Evolutionary conservation across 106 monocot genomes (phyloP), one percentile per base, ranked within the genome.

Genomic region (Alisma plantagoaquatica): DNA sequence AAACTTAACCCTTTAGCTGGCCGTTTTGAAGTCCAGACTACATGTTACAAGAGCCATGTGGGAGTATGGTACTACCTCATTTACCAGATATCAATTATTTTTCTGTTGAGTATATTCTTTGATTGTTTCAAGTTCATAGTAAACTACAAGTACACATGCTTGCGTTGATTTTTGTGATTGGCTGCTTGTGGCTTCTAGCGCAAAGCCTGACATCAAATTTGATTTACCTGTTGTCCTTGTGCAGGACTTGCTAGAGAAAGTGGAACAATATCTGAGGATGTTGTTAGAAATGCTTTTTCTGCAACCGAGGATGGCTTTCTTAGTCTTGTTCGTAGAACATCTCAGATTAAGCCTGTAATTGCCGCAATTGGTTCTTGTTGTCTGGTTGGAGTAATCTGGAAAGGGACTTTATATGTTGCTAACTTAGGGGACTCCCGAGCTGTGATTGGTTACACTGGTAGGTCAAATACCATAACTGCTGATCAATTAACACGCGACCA

Each of bases 381-480:
- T 47, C 57, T 91, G 44, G 80, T 78, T 52, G 91, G 91, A 41
- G 31, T 91, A 31, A 86, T 91, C 29, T 81, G 81, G 77, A 71
- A 51, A 65, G 78, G 81, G 31, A 91, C 72, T 45, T 66, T 91
- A 35, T 82, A 75, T 69, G 49, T 78, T 31, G 91, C 91, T 27
- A 91, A 91, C 46, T 44, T 81, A 56, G 91, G 91, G 43, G 91
- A 91, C 72, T 86, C 85, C 23, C 71, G 91, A 47, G 91, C 85
- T 43, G 81, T 91, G 3, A 10, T 91, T 52, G 91, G 91, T 57
- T 77, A 42, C 32, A 51, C 82, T 55, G 62, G 53, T 46, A 61
- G 53, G 31, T 72, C 81, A 52, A 71, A 77, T 32, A 65, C 67
- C 50, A 81, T 81, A 23, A 49, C 75, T 45, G 91, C 75, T 10